A percentile compares a stretch with the other conserved stretches of the same genome.
phyloP scores from a whole-genome alignment of 805 yeast species.

The Schwanniomyces occidentalis region DNA sequence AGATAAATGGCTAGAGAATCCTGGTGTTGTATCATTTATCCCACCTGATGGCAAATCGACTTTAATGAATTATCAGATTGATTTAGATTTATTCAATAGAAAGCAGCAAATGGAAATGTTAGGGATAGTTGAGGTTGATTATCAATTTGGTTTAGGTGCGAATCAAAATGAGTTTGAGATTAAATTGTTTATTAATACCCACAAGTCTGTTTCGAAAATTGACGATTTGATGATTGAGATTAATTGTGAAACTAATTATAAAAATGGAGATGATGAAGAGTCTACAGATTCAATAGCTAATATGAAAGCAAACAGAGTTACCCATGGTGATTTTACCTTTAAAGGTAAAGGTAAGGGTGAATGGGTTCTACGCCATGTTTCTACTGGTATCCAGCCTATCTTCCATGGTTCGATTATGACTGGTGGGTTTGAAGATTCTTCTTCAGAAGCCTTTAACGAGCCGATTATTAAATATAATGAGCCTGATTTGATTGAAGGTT shows the following conservation, averaged over 20 bases:
- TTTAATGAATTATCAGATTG: slow-evolving; percentile 63
- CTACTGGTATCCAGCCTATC: slow-evolving; percentile 67
- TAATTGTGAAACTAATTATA: slow-evolving; percentile 12
- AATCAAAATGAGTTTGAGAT: slow-evolving; percentile 63
- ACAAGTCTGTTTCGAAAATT: slow-evolving; percentile 29
- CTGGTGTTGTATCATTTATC: slow-evolving; percentile 59
- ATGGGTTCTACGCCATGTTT: slow-evolving; percentile 62
- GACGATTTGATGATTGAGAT: slow-evolving; percentile 34
- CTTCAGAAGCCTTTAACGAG: background rate
- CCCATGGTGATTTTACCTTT: slow-evolving; percentile 75
- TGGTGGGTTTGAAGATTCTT: slow-evolving; percentile 7
- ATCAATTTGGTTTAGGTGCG: slow-evolving; percentile 53
- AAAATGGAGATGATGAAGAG: slow-evolving; percentile 6
- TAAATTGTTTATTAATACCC: slow-evolving; percentile 43
- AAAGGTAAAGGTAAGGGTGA: slow-evolving; percentile 53
- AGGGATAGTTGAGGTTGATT: slow-evolving; percentile 60
- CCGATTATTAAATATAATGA: too few relatives aligned
- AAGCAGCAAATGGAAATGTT: slow-evolving; percentile 22
- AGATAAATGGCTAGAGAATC: slow-evolving; percentile 48
- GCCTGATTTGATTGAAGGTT: slow-evolving; percentile 7
- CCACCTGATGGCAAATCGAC: slow-evolving; percentile 86
- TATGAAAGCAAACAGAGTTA: slow-evolving; percentile 60
- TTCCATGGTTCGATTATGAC: slow-evolving; percentile 57
- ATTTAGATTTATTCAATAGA: slow-evolving; percentile 33
- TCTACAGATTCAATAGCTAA: slow-evolving; percentile 17